Evolutionary conservation across 2,329 filamentous ascomycete genomes (phyloP), one percentile per base, ranked within the genome.

Genomic region (Fusarium kyushuense): DNA sequence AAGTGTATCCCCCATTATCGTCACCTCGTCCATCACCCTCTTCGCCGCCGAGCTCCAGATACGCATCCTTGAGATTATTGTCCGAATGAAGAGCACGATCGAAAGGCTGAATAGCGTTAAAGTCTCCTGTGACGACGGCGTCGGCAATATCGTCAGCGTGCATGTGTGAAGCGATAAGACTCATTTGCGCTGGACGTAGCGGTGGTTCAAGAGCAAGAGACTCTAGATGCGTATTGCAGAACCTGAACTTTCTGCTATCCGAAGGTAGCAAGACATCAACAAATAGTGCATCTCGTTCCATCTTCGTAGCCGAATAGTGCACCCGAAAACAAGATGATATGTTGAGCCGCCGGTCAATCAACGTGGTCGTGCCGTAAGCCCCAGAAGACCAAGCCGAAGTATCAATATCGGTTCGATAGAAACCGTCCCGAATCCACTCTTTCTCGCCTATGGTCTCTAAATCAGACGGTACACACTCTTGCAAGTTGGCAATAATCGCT

Each of bases 181-280:
- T 70, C 54, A 89, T 74, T 69, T 89, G 86, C 0, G 76, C 68
- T 0, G 84, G 84, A 0, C 86, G 80, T 19, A 80, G 74, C 1
- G 85, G 84, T 1, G 84, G 84, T 6, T 82, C 73, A 1, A 81
- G 75, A 0, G 80, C 77, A 17, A 89, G 75, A 4, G 84, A 87
- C 72, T 89, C 87, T 5, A 89, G 83, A 70, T 89, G 87, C 1
- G 82, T 83, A 70, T 87, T 87, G 74, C 85, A 86, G 6, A 88
- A 70, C 6, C 86, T 80, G 8, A 88, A 0, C 74, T 75, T 48
- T 70, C 74, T 33, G 54, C 54, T 23, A 2, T 16, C 3, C 0
- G 30, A 23, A 4, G n/a, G 3, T 1, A 35, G 5, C 1, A 13
- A 3, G 1, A 23, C 43, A 54, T 89, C 86, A n/a, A 87, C 79